phyloP scores from a whole-genome alignment of 2,329 filamentous ascomycete species.

The Aspergillus luchuensis region DNA sequence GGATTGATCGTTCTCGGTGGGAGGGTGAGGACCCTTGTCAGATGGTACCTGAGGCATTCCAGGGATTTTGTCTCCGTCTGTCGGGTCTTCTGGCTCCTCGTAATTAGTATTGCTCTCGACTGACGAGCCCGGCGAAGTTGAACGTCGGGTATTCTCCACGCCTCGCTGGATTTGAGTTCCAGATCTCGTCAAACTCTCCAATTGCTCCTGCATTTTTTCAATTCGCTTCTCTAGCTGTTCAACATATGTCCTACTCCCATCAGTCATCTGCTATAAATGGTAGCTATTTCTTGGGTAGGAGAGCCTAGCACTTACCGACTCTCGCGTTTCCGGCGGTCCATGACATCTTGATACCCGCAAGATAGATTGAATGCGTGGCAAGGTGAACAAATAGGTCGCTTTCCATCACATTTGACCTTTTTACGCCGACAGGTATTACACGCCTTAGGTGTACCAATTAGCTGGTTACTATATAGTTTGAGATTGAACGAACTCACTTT shows the following conservation, averaged over 20 bases:
- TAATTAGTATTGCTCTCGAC: not conserved
- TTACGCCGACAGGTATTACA: constrained; percentile 17
- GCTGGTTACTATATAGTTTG: not conserved
- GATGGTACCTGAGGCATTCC: not conserved
- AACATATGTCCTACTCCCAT: constrained; percentile 10
- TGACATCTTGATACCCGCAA: constrained; percentile 11
- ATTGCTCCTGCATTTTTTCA: constrained; percentile 12
- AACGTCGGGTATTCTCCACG: not conserved
- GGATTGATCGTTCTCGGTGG: constrained; percentile 12
- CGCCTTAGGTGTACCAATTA: constrained; percentile 2
- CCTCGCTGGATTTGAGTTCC: not conserved
- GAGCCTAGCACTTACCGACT: not conserved
- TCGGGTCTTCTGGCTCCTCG: not conserved
- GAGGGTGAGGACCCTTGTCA: not conserved
- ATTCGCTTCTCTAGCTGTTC: constrained; percentile 15
- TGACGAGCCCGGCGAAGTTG: not conserved
- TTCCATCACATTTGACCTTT: constrained; percentile 17
- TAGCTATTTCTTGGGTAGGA: not conserved
- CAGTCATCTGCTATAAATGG: not conserved
- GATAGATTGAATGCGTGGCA: constrained; percentile 12
- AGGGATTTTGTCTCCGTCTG: not conserved
- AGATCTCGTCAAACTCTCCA: constrained; percentile 5
- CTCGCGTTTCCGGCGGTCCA: not conserved
- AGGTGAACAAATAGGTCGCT: constrained; percentile 13
- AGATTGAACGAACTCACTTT: not conserved